These are phyloP conservation scores for Dichotomocladium elegans DNA, from an alignment of 371 early-diverging fungal species.

Conservation along the genomic window DNA sequence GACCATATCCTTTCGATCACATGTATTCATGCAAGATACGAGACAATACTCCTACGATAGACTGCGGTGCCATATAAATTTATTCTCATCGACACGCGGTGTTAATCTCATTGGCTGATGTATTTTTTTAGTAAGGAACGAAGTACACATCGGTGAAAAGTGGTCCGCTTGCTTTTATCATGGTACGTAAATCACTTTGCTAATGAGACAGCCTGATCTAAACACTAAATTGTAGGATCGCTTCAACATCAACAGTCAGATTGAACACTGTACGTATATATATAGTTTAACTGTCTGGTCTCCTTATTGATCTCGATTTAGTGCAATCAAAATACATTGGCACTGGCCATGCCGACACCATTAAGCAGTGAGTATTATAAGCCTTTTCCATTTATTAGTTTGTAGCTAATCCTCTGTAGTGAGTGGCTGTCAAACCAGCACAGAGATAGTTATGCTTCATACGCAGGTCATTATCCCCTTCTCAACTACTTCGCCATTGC, in stretches of 20 bases:
- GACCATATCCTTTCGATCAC: too few relatives aligned
- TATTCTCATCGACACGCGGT: too few relatives aligned
- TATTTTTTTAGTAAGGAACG: too few relatives aligned
- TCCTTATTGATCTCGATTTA: slow-evolving; percentile 14
- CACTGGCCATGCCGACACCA: slow-evolving; percentile 92
- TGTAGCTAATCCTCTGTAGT: slow-evolving; percentile 30
- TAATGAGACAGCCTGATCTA: too few relatives aligned
- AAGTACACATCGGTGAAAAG: too few relatives aligned
- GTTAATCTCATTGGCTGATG: too few relatives aligned
- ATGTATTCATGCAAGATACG: too few relatives aligned
- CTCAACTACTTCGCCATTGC: slow-evolving; percentile 77
- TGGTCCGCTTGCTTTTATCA: too few relatives aligned
- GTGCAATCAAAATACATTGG: slow-evolving; percentile 89
- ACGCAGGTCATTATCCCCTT: slow-evolving; percentile 73
- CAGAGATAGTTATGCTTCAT: slow-evolving; percentile 79
- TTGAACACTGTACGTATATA: slow-evolving; percentile 67
- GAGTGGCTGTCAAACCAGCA: slow-evolving; percentile 87
- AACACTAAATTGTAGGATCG: slow-evolving; percentile 62
- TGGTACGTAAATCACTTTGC: too few relatives aligned
- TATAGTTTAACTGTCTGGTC: background rate
- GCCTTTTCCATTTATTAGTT: background rate
- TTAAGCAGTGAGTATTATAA: slow-evolving; percentile 62
- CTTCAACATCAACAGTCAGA: slow-evolving; percentile 75
- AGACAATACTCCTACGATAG: too few relatives aligned
- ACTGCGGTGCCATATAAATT: too few relatives aligned